Evolutionary conservation across 352 stramenopile genomes (phyloP), one percentile per base, ranked within the genome.

Genomic region (Phytophthora citricola): DNA sequence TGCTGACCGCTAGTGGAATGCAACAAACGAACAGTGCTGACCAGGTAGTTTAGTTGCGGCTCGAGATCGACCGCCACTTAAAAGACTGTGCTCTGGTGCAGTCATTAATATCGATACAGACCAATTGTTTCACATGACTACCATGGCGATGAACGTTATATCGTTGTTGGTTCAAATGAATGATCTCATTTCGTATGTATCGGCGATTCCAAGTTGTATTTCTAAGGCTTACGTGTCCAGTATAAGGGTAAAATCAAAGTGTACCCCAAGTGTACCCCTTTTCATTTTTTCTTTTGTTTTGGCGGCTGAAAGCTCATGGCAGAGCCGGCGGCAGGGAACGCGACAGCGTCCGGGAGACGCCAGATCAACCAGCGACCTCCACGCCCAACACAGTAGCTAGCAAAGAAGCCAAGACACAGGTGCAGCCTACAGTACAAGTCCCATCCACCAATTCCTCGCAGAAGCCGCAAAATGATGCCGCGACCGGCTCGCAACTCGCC

Each of bases 51-150:
- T 66, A 66, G 39, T 58, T 39, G 14, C 24, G 6, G 12, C 26
- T 39, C 45, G 27, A 31, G 31, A 11, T 34, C 12, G 17, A 29
- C 34, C 32, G 36, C 45, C 22, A 17, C n/a, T 24, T 59, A 20
- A 20, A 52, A 52, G 38, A 47, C 27, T 57, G 57, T 26, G 24
- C 44, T 34, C 12, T 22, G 29, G 26, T 29, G 58, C 24, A 57
- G 34, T 31, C 60, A 69, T 52, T 69, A 69, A 56, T 69, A 63
- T 69, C 60, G 43, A 56, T 58, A 63, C 60, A 69, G 20, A 45
- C 17, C 17, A 17, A 20, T 20, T 20, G 17, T 20, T 20, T 20
- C 17, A 20, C 17, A 20, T 1, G 17, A 20, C 17, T 20, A 20
- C 17, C 17, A 20, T 20, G 17, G 17, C 17, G 17, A 20, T 20